A percentile compares a stretch with the other conserved stretches of the same genome.
phyloP scores from a whole-genome alignment of 768 basidiomycete genomes.

The Mycena capillaripes region DNA sequence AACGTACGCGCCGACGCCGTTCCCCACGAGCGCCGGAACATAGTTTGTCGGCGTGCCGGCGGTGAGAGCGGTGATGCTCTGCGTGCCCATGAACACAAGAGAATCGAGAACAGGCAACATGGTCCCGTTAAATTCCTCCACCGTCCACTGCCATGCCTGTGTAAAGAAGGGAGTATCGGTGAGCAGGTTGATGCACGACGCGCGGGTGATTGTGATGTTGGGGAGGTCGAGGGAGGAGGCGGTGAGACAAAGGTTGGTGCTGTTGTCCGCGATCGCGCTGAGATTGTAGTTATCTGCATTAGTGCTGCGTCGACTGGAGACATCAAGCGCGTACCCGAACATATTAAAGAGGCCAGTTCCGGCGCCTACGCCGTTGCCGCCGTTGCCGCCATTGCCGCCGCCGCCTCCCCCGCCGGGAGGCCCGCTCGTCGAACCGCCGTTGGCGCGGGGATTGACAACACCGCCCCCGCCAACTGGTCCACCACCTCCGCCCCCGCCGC shows the following conservation, averaged over 20 bases:
- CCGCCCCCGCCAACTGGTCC: conserved; percentile 1
- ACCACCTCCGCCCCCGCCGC: conserved; percentile 8
- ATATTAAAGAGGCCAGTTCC: background rate
- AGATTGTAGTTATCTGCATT: conserved; percentile 6
- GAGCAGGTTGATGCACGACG: conserved; percentile 6
- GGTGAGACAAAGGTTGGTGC: conserved; percentile 4
- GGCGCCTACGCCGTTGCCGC: background rate
- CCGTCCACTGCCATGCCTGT: conserved; percentile 3
- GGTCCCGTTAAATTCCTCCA: background rate
- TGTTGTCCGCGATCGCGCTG: conserved; percentile 5
- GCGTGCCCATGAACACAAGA: background rate
- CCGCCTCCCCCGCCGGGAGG: background rate
- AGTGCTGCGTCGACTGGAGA: conserved; percentile 5
- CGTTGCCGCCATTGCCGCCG: background rate
- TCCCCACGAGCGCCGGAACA: background rate
- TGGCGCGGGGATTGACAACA: conserved; percentile 5
- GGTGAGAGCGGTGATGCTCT: background rate
- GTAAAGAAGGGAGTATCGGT: background rate
- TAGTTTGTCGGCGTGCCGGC: conserved; percentile 5
- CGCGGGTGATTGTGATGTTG: conserved; percentile 7
- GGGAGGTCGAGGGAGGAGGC: background rate
- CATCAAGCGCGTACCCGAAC: conserved; percentile 9
- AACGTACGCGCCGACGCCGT: conserved; percentile 9
- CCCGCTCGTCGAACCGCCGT: background rate
- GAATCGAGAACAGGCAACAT: background rate